Base-by-base conservation (phyloP, 345 rosid genomes). In the Lepidium sativum region DNA sequence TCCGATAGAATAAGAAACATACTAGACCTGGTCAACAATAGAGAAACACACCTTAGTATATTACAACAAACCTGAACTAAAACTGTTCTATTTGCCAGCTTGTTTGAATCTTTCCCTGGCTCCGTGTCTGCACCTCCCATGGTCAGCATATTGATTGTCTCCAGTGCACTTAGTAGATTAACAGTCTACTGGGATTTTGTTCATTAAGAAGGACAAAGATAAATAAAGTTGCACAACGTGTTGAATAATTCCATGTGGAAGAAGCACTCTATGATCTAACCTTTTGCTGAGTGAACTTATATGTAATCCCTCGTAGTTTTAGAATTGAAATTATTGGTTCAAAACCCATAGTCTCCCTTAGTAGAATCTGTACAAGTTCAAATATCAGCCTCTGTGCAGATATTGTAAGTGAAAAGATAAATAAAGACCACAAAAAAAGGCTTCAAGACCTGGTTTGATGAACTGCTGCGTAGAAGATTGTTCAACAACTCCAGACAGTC, bases 241-340 rank as follows among this genome's bases (percentile, higher is more conserved):
- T 53, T 72, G 11, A 34, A 59, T 43, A 38, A 8, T 51, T 50
- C 10, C 6, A 38, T 60, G 10, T 9, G 41, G 17, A 51, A 37
- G 65, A 51, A 49, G 62, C 62, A 64, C 67, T 72, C 53, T 23
- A 77, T 79, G 76, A 84, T 78, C 90, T 72, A 81, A 95, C 99
- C 99, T 95, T 95, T 67, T 95, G 99, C 50, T 91, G 89, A 65
- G 96, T 88, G 72, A 91, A 95, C 69, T 85, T 84, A 73, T 91
- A 91, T 31, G 86, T 73, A 70, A 77, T 82, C 58, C 95, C 92
- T 62, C 95, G 84, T 60, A 84, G 81, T 77, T 77, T 94, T 75
- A 94, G 63, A 67, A 90, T 80, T 29, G 92, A 81, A 66, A 88
- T 79, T 52, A 94, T 64, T 5, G 85, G 80, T 64, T 91, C 99